Percentiles rank a stretch among this genome's conserved stretches.
These are phyloP conservation scores for Venturia nashicola DNA, from an alignment of 2,329 filamentous ascomycete species.

Conservation along the genomic window DNA sequence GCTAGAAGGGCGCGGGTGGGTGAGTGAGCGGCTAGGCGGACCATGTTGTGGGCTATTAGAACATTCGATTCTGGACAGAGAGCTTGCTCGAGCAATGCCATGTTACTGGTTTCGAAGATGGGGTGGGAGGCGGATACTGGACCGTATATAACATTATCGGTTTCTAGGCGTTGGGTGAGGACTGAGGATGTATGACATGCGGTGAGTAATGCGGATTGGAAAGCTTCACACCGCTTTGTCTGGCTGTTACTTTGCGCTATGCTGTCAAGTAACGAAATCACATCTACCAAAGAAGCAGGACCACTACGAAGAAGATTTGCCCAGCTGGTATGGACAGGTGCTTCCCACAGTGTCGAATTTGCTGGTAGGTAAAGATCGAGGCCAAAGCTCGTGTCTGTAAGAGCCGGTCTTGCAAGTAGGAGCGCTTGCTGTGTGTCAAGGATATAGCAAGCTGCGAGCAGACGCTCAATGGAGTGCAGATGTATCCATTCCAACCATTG, in stretches of 20 bases:
- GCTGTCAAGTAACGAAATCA: constrained; percentile 2
- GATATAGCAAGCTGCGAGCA: constrained; percentile 30
- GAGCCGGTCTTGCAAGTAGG: constrained; percentile 17
- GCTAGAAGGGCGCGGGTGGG: constrained; percentile 31
- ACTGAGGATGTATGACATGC: constrained; percentile 17
- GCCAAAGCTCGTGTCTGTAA: constrained; percentile 12
- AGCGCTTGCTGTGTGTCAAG: constrained; percentile 28
- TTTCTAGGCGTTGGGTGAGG: neutral
- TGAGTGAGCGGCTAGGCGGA: constrained; percentile 25
- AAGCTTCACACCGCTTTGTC: constrained; percentile 14
- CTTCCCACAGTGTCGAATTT: constrained; percentile 26
- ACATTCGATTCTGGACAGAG: constrained; percentile 17
- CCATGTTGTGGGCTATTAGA: constrained; percentile 18
- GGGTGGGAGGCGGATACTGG: constrained; percentile 12
- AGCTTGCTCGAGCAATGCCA: constrained; percentile 16
- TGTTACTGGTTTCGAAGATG: constrained; percentile 13
- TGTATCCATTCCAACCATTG: constrained; percentile 24
- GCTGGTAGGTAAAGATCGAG: constrained; percentile 27
- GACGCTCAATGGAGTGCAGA: constrained; percentile 20
- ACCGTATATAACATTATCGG: constrained; percentile 14
- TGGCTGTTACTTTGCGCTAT: constrained; percentile 5
- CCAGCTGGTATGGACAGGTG: constrained; percentile 10
- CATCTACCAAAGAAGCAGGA: neutral
- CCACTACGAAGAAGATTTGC: neutral
- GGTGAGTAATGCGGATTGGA: constrained; percentile 27